These are phyloP conservation scores for Setaria italica DNA, from an alignment of 202 grass and related monocot species.

Conservation along the genomic window DNA sequence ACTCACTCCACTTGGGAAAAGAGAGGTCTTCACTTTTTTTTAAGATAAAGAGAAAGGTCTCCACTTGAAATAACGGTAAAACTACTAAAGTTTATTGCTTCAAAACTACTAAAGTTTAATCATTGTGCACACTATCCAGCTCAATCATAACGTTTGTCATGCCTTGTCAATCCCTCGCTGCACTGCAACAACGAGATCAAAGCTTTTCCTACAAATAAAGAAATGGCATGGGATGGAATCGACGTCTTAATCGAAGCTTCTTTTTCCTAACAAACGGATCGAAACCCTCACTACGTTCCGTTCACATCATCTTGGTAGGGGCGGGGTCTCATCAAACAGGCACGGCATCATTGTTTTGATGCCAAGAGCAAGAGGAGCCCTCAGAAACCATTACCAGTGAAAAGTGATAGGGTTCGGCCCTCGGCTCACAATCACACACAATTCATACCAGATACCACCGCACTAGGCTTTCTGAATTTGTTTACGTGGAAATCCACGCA, in stretches of 20 bases:
- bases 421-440: neutral
- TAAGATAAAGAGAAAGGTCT: neutral
- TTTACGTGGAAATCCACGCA: neutral
- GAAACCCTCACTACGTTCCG: neutral
- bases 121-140: neutral
- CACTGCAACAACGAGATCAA: neutral
- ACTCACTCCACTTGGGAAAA: neutral
- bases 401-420: slow-evolving; percentile 16
- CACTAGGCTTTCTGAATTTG: neutral
- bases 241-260: slow-evolving; percentile 28
- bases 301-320: slow-evolving; percentile 18
- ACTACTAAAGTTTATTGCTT: neutral
- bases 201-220: neutral
- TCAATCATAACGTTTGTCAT: neutral
- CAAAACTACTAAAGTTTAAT: slow-evolving; percentile 19
- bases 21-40: no score
- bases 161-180: neutral
- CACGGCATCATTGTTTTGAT: slow-evolving; percentile 6
- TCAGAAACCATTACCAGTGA: neutral
- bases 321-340: slow-evolving; percentile 15
- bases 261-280: slow-evolving; percentile 16
- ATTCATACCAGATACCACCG: neutral
- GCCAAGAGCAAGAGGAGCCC: neutral
- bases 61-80: neutral
- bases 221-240: slow-evolving; percentile 7